A percentile compares a stretch with the other conserved stretches of the same genome.
Evolutionary conservation across 495 filamentous ascomycete genomes (phyloP).

Genomic region (Neurospora tetraspora): DNA sequence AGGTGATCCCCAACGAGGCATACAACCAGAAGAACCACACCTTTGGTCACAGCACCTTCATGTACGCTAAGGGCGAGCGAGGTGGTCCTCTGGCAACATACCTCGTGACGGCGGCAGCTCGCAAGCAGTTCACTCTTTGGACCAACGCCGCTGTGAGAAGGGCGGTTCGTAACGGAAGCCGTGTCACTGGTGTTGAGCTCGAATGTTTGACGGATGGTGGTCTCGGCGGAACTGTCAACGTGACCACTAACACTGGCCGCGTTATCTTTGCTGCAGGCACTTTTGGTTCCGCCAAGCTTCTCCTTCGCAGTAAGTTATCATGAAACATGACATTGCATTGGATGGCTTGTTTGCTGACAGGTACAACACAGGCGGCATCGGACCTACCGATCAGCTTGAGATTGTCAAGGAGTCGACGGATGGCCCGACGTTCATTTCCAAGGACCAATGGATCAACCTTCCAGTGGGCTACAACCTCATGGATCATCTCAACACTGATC

Average conservation of each 20-base stretch:
- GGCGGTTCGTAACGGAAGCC: constrained; percentile 49
- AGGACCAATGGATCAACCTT: constrained; percentile 55
- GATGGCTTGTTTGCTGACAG: not conserved
- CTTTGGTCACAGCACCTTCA: constrained; percentile 58
- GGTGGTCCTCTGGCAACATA: constrained; percentile 67
- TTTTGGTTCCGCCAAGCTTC: constrained; percentile 63
- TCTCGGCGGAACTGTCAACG: constrained; percentile 45
- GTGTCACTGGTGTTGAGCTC: constrained; percentile 59
- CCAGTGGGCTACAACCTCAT: constrained; percentile 65
- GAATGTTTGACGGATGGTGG: constrained; percentile 45
- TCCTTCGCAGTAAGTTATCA: constrained; percentile 35
- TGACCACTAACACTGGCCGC: constrained; percentile 47
- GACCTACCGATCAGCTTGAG: constrained; percentile 49
- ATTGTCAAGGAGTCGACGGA: constrained; percentile 43
- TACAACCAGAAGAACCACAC: constrained; percentile 56
- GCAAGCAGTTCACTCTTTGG: constrained; percentile 55
- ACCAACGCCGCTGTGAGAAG: constrained; percentile 54
- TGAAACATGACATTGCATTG: not conserved
- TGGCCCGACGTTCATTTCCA: constrained; percentile 38
- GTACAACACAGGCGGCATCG: constrained; percentile 42
- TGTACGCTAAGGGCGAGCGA: constrained; percentile 55
- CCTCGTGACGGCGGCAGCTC: constrained; percentile 48
- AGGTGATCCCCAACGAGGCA: constrained; percentile 48
- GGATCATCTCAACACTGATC: constrained; percentile 63
- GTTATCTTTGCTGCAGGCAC: constrained; percentile 62